These are phyloP conservation scores for Recurvomyces mirabilis DNA, from an alignment of 495 filamentous ascomycete genomes.

Conservation along the genomic window DNA sequence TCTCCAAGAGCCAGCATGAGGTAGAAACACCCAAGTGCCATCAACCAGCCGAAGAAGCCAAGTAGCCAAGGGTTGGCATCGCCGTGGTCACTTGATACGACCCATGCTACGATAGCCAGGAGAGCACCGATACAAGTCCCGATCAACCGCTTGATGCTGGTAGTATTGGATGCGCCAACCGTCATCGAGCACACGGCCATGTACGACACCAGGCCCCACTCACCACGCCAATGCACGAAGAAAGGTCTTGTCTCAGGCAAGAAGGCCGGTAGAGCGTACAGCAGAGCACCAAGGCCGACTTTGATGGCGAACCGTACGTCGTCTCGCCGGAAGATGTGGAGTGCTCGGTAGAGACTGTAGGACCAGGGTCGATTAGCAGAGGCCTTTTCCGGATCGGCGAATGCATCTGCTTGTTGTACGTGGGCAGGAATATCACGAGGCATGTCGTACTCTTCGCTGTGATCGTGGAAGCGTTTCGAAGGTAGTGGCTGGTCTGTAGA, in stretches of 20 bases:
- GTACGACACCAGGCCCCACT: slow-evolving; percentile 94
- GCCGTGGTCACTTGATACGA: slow-evolving; percentile 37
- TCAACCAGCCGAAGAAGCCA: slow-evolving; percentile 64
- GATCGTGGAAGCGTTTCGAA: background rate
- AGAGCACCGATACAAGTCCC: slow-evolving; percentile 75
- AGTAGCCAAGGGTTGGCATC: slow-evolving; percentile 54
- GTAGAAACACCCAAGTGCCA: slow-evolving; percentile 75
- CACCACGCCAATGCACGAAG: slow-evolving; percentile 83
- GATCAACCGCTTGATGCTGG: slow-evolving; percentile 72
- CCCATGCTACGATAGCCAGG: slow-evolving; percentile 68
- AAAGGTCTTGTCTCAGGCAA: slow-evolving; percentile 62
- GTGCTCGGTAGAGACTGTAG: slow-evolving; percentile 48
- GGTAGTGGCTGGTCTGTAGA: background rate
- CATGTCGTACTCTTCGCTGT: slow-evolving; percentile 11
- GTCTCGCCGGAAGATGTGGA: slow-evolving; percentile 50
- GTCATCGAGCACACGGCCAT: slow-evolving; percentile 99
- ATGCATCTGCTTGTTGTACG: slow-evolving; percentile 13
- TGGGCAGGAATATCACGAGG: slow-evolving; percentile 11
- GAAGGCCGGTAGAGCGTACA: slow-evolving; percentile 83
- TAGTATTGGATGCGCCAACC: slow-evolving; percentile 87
- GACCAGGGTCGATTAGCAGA: slow-evolving; percentile 22
- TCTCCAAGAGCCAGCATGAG: slow-evolving; percentile 75
- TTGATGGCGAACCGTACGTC: slow-evolving; percentile 78
- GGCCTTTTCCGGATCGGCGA: slow-evolving; percentile 19
- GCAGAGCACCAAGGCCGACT: slow-evolving; percentile 74